Evolutionary conservation across 768 basidiomycete species (phyloP).

Genomic region (Amanita exitialis): DNA sequence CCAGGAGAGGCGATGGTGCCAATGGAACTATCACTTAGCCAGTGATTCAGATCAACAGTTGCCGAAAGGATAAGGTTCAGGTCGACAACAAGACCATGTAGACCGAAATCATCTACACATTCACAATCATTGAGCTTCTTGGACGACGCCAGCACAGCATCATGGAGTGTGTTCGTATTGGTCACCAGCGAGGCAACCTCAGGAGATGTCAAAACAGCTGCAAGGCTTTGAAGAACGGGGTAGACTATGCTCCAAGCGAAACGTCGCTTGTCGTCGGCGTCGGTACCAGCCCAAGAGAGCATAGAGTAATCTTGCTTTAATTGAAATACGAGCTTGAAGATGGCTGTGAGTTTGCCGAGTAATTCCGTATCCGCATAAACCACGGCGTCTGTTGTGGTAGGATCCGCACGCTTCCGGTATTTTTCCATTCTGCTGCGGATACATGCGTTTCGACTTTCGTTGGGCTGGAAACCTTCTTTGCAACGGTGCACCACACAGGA

Average conservation of each 20-base stretch:
- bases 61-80: slow-evolving; percentile 6
- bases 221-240: slow-evolving; percentile 2
- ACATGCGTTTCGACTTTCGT: slow-evolving; percentile 13
- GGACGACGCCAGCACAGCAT: background rate
- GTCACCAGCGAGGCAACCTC: slow-evolving; percentile 12
- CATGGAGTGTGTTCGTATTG: slow-evolving; percentile 10
- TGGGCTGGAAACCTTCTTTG: slow-evolving; percentile 18
- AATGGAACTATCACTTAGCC: slow-evolving; percentile 8
- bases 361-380: slow-evolving; percentile 11
- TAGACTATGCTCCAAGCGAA: background rate
- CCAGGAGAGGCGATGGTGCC: background rate
- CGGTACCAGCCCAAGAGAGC: background rate
- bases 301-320: background rate
- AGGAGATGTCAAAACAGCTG: slow-evolving; percentile 5
- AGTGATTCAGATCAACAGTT: slow-evolving; percentile 9
- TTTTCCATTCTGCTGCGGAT: slow-evolving; percentile 10
- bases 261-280: background rate
- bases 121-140: slow-evolving; percentile 8
- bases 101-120: slow-evolving; percentile 10
- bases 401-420: slow-evolving; percentile 10
- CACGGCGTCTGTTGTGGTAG: slow-evolving; percentile 7
- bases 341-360: slow-evolving; percentile 1
- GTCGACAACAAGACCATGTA: slow-evolving; percentile 7
- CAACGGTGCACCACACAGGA: slow-evolving; percentile 20
- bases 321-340: background rate